A percentile compares a stretch with the other conserved stretches of the same genome.
Evolutionary conservation across 2,329 filamentous ascomycete genomes (phyloP).

Genomic region (Cladosporium sp.): DNA sequence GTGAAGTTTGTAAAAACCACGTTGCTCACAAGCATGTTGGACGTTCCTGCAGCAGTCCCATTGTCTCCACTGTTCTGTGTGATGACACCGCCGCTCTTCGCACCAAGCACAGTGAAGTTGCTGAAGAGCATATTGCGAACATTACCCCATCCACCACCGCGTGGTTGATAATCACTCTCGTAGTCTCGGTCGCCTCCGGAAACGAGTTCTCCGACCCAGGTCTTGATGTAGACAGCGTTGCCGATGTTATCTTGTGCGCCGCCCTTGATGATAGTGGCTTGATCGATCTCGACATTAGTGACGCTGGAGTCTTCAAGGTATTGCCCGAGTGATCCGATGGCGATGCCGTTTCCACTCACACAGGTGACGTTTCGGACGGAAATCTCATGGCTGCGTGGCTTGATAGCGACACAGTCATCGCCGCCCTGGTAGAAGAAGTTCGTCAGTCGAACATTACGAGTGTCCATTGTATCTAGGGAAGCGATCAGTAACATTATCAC

Average conservation of each 20-base stretch:
- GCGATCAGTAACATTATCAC: background rate
- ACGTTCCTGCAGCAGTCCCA: conserved; percentile 44
- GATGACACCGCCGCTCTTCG: conserved; percentile 42
- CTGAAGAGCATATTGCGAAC: conserved; percentile 49
- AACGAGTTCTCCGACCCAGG: conserved; percentile 49
- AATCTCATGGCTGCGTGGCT: conserved; percentile 59
- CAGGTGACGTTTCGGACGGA: conserved; percentile 52
- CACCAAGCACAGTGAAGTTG: conserved; percentile 49
- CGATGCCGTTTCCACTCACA: conserved; percentile 50
- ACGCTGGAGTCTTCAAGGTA: conserved; percentile 53
- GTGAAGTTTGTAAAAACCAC: conserved; percentile 51
- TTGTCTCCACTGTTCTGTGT: conserved; percentile 49
- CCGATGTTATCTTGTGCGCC: conserved; percentile 43
- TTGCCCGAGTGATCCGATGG: conserved; percentile 52
- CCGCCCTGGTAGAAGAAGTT: conserved; percentile 55
- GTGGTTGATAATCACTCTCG: conserved; percentile 46
- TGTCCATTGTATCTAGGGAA: conserved; percentile 51
- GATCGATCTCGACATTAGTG: conserved; percentile 45
- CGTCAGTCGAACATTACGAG: conserved; percentile 44
- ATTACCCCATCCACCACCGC: conserved; percentile 53
- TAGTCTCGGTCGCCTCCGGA: conserved; percentile 40
- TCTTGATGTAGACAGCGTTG: conserved; percentile 53
- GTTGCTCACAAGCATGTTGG: conserved; percentile 48
- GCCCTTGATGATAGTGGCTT: conserved; percentile 44
- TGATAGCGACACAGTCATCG: conserved; percentile 59